Evolutionary conservation across 176 grass and related monocot species (phyloP).

Genomic region (Eragrostis nindensis): DNA sequence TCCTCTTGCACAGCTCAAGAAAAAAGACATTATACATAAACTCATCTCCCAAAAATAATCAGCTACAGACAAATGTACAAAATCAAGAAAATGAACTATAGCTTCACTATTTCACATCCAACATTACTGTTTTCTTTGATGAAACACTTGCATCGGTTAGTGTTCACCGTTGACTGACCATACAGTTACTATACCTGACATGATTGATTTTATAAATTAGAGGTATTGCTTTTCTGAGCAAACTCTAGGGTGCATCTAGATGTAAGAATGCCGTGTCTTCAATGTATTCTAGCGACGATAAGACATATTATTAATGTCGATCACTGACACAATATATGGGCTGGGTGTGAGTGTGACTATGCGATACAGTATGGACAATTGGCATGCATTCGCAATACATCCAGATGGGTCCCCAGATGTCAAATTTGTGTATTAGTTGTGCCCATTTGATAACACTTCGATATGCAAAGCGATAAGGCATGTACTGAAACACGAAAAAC

Average conservation of each 20-base stretch:
- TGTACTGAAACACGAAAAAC: background rate
- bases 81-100: constrained; percentile 5
- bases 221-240: background rate
- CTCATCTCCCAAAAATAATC: background rate
- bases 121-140: background rate
- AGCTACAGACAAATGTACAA: background rate
- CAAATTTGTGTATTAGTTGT: background rate
- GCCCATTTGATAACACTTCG: background rate
- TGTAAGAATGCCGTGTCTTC: background rate
- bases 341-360: background rate
- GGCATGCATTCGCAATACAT: constrained; percentile 6
- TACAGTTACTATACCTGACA: background rate
- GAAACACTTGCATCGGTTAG: background rate
- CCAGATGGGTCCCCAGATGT: background rate
- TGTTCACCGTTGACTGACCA: background rate
- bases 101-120: background rate
- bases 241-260: background rate
- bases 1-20: background rate
- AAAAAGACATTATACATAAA: background rate
- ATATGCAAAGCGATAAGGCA: background rate
- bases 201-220: background rate
- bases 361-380: background rate
- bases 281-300: background rate
- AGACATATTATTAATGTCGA: background rate
- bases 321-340: background rate